Conservation (phyloP, 441 rosid species). For the Manihot esculenta region DNA sequence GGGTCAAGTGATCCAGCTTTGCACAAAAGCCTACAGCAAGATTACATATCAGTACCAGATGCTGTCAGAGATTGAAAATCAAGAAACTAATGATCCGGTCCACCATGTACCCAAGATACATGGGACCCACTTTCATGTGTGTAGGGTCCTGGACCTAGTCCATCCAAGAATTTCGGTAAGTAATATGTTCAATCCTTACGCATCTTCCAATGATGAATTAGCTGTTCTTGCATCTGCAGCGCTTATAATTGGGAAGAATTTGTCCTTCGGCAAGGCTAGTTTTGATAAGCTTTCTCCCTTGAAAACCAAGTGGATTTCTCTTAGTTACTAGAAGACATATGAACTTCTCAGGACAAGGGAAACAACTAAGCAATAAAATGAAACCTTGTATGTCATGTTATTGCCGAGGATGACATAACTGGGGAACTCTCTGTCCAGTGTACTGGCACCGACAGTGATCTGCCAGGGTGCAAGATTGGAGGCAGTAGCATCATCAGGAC, state of each 20-base stretch:
- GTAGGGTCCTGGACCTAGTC: no score
- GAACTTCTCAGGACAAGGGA: no score
- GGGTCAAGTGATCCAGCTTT: conserved; percentile 48
- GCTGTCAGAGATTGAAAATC: background rate
- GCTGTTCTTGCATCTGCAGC: conserved; percentile 42
- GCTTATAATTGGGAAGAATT: conserved; percentile 55
- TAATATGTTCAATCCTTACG: conserved; percentile 34
- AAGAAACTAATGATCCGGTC: no score
- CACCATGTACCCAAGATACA: no score
- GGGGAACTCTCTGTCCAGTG: conserved; percentile 60
- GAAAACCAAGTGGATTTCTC: background rate
- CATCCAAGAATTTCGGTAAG: no score
- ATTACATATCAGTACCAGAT: background rate
- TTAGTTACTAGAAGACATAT: no score
- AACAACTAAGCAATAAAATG: no score
- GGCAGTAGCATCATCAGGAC: conserved; percentile 48
- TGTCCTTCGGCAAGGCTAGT: conserved; percentile 41
- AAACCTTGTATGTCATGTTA: conserved; percentile 46
- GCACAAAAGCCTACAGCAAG: conserved; percentile 21
- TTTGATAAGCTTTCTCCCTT: conserved; percentile 27
- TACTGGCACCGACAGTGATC: conserved; percentile 63
- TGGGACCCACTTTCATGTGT: no score
- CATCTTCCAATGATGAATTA: conserved; percentile 38
- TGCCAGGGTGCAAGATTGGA: conserved; percentile 60
- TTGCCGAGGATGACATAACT: conserved; percentile 45